Base-by-base conservation (phyloP, 2,329 filamentous ascomycete genomes). In the Aotearoamyces nothofagi region DNA sequence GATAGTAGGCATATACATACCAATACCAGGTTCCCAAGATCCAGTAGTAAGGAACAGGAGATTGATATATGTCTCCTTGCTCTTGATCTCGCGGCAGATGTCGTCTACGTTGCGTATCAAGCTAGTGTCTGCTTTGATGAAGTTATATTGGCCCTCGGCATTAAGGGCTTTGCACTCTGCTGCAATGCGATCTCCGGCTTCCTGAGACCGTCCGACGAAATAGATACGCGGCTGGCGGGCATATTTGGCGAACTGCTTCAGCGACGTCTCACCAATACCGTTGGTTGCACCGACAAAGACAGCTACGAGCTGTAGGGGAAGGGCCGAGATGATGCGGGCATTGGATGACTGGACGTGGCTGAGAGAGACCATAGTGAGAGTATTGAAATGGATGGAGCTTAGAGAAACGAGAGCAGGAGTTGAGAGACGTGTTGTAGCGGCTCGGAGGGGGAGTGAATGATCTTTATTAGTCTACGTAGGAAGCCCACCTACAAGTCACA, bases 1-100 rank as follows among this genome's bases (percentile, higher is more conserved):
- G 4, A 23, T 12, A 22, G 10, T 22, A 9, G 7, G 1, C 9
- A 6, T 6, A 23, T 20, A 14, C 28, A 25, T 26, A 33, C 36
- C 30, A 13, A 31, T 17, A 16, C 11, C 24, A 15, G 37, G 24
- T 22, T 39, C 36, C 33, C 61, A 49, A 37, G 55, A 55, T 3
- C 64, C 65, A 1, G 54, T 54, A 3, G 56, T 63, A 26, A 68
- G 51, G 44, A 68, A 66, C 0, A 71, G 47, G 3, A 69, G 43
- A 39, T 72, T 66, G 32, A 73, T 54, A 15, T 55, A 52, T 14
- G 49, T 45, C 38, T 70, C 66, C 30, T 57, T 58, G 9, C 43
- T 39, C 32, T 50, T 54, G 32, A 74, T 63, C 27, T 65, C 4
- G 50, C n/a, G n/a, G n/a, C n/a, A n/a, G n/a, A n/a, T n/a, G n/a